phyloP scores from a whole-genome alignment of 257 asterid genomes.

The Marsdenia floribunda region DNA sequence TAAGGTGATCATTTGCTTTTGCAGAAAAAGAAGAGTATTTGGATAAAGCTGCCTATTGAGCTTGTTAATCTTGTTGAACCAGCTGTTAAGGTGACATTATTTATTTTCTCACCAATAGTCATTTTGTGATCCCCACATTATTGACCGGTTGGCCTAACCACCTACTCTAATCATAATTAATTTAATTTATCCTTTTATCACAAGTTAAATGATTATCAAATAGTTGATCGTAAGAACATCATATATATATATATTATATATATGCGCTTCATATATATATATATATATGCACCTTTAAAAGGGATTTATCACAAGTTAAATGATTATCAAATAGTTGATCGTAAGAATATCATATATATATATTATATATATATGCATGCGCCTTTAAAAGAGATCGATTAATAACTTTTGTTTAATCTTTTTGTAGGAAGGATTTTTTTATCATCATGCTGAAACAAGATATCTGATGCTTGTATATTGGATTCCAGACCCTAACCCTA shows the following conservation, averaged over 20 bases:
- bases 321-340: too few species aligned
- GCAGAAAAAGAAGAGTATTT: slow-evolving; percentile 80
- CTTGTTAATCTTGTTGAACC: slow-evolving; percentile 73
- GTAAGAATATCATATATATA: too few species aligned
- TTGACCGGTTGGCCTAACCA: too few species aligned
- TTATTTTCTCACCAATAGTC: not conserved
- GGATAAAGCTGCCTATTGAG: slow-evolving; percentile 81
- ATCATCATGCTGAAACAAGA: slow-evolving; percentile 80
- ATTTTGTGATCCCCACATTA: not conserved
- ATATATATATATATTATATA: too few species aligned
- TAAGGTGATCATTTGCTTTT: not conserved
- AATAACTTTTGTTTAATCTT: slow-evolving; percentile 1
- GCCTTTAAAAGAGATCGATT: not conserved
- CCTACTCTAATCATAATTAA: too few species aligned
- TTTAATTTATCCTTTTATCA: too few species aligned
- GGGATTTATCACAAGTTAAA: too few species aligned
- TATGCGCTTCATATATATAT: too few species aligned
- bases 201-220: too few species aligned
- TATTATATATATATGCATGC: too few species aligned
- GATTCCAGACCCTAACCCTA: slow-evolving; percentile 55
- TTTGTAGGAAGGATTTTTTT: slow-evolving; percentile 81
- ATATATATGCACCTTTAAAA: too few species aligned
- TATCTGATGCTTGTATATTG: slow-evolving; percentile 79
- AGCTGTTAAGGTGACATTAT: slow-evolving; percentile 58
- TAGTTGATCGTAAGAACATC: too few species aligned